Conservation (phyloP, 306 rosid species). For the Fragaria iinumae region DNA sequence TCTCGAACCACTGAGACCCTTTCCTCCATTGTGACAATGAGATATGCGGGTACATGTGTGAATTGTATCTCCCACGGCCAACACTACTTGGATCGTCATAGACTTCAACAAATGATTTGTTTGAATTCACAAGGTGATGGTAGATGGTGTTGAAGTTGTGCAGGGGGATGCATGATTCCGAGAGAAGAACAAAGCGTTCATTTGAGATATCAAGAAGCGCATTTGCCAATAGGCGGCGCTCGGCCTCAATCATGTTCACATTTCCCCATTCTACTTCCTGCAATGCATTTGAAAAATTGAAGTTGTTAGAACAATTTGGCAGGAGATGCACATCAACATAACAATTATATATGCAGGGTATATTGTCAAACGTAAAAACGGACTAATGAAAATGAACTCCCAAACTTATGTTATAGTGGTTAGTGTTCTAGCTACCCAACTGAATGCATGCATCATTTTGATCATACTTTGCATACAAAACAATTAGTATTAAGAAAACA, state of each 20-base stretch:
- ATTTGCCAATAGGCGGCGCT: slow-evolving; percentile 71
- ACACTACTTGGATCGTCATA: slow-evolving; percentile 57
- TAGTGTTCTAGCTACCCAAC: not conserved
- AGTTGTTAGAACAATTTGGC: not conserved
- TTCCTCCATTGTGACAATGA: slow-evolving; percentile 62
- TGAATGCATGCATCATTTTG: not conserved
- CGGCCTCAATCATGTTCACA: slow-evolving; percentile 78
- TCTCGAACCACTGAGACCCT: slow-evolving; percentile 91
- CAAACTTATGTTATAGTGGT: not conserved
- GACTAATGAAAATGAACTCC: not conserved
- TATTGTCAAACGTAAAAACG: not conserved
- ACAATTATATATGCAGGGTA: no score
- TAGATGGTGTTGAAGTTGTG: slow-evolving; percentile 75
- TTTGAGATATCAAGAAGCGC: slow-evolving; percentile 81
- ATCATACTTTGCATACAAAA: not conserved
- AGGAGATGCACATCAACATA: not conserved
- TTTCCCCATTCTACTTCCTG: slow-evolving; percentile 84
- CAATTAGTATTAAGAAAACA: not conserved
- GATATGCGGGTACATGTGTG: slow-evolving; percentile 53
- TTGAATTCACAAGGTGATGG: slow-evolving; percentile 56
- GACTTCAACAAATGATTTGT: slow-evolving; percentile 47
- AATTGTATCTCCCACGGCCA: slow-evolving; percentile 65
- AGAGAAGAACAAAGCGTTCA: slow-evolving; percentile 70
- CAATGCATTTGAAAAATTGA: not conserved
- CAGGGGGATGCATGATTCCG: slow-evolving; percentile 83